Percentiles rank a stretch among this genome's conserved stretches.
Conservation (phyloP, 345 rosid genomes). For the Euphorbia tirucalli region DNA sequence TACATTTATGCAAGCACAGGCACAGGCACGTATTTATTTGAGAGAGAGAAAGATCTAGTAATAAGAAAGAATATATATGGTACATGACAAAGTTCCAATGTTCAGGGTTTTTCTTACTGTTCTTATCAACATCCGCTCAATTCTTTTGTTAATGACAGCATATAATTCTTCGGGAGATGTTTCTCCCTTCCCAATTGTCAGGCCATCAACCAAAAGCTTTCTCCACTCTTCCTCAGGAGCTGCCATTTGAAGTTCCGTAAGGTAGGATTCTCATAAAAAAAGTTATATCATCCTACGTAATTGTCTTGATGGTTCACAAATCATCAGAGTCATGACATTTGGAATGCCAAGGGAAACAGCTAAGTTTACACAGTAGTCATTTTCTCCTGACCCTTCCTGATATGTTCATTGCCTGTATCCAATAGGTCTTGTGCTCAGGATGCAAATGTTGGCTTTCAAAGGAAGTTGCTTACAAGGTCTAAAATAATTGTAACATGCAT, state of each 20-base stretch:
- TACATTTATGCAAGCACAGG: too few species aligned
- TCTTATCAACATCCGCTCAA: constrained; percentile 73
- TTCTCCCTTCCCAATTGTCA: constrained; percentile 71
- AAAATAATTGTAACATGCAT: not conserved
- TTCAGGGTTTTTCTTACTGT: constrained; percentile 46
- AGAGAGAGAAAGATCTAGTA: constrained; percentile 8
- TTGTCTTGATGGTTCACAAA: not conserved
- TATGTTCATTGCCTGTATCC: not conserved
- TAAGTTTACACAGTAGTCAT: not conserved
- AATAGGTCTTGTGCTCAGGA: not conserved
- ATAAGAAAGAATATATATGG: not conserved
- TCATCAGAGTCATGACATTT: not conserved
- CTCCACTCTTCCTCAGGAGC: constrained; percentile 93
- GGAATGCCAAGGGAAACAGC: not conserved
- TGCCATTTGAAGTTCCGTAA: constrained; percentile 28
- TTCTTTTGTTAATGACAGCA: constrained; percentile 69
- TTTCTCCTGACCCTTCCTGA: not conserved
- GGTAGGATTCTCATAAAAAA: not conserved
- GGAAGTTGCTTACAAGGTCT: not conserved
- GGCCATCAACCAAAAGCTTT: constrained; percentile 61
- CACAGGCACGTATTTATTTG: too few species aligned
- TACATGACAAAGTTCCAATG: not conserved
- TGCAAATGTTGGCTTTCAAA: not conserved
- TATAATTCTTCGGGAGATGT: constrained; percentile 58
- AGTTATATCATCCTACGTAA: not conserved